Evolutionary conservation across 1,284 basidiomycete genomes (phyloP).

Genomic region (Ceratobasidium sp.): DNA sequence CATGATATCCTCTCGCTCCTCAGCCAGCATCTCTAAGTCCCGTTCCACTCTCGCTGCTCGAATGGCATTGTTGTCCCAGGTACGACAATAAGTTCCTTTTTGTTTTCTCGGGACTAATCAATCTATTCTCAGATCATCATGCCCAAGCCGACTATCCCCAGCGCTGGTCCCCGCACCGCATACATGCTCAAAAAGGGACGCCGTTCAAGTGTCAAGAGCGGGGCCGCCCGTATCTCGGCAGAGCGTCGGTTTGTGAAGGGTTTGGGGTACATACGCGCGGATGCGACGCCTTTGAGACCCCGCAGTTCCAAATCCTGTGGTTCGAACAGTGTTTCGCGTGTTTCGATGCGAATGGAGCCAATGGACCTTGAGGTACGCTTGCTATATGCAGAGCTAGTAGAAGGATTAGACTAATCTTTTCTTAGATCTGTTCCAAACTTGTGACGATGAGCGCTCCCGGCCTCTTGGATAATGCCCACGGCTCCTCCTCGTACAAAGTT

Average conservation of each 20-base stretch:
- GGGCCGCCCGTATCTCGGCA: not conserved
- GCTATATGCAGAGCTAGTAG: too few species aligned
- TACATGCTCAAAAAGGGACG: not conserved
- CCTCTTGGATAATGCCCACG: too few species aligned
- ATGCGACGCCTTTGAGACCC: not conserved
- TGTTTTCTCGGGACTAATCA: too few species aligned
- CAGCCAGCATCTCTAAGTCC: too few species aligned
- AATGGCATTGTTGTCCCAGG: too few species aligned
- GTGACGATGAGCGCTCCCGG: too few species aligned
- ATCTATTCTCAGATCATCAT: not conserved
- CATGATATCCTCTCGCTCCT: too few species aligned
- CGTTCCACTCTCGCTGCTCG: too few species aligned
- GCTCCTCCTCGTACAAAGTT: too few species aligned
- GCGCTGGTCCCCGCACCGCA: not conserved
- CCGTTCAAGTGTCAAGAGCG: not conserved
- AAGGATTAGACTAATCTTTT: too few species aligned
- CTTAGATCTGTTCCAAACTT: too few species aligned
- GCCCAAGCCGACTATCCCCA: not conserved
- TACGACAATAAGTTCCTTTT: too few species aligned
- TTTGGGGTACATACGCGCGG: constrained; percentile 12
- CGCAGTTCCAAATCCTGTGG: not conserved
- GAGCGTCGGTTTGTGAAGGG: constrained; percentile 22
- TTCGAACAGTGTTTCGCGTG: constrained; percentile 2
- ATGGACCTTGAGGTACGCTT: not conserved
- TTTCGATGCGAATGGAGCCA: not conserved